A percentile compares a stretch with the other conserved stretches of the same genome.
Conservation (phyloP, 768 basidiomycete genomes). For the Tulasnella sp. region DNA sequence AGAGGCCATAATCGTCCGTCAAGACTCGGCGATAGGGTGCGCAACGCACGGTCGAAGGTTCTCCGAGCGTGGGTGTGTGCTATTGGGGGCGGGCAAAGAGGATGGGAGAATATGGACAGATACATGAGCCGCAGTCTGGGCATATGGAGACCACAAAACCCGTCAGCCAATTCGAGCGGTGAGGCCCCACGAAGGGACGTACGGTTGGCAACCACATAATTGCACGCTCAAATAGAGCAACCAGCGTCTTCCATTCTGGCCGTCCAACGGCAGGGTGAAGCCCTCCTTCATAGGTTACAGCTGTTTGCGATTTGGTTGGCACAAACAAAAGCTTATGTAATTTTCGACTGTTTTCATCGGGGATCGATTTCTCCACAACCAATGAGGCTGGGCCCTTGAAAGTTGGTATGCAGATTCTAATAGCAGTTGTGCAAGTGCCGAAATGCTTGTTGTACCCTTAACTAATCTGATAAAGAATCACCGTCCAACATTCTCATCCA, state of each 20-base stretch:
- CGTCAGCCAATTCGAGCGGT: not conserved
- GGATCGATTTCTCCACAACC: too few relatives aligned
- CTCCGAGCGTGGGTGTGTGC: conserved; percentile 87
- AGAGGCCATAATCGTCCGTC: conserved; percentile 90
- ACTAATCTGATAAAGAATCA: too few relatives aligned
- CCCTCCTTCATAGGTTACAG: conserved; percentile 79
- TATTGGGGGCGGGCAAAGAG: conserved; percentile 75
- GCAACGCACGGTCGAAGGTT: conserved; percentile 90
- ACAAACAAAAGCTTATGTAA: too few relatives aligned
- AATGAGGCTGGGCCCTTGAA: too few relatives aligned
- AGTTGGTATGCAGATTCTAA: too few relatives aligned
- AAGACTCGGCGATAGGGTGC: conserved; percentile 87
- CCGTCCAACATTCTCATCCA: too few relatives aligned
- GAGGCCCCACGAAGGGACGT: conserved; percentile 34
- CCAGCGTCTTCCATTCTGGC: conserved; percentile 89
- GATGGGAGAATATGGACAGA: conserved; percentile 83
- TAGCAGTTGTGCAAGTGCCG: too few relatives aligned
- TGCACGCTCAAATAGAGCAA: conserved; percentile 86
- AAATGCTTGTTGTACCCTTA: too few relatives aligned
- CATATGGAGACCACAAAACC: conserved; percentile 49
- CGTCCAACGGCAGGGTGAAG: conserved; percentile 88
- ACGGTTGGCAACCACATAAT: conserved; percentile 93
- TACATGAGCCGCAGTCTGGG: conserved; percentile 97
- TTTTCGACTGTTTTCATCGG: too few relatives aligned
- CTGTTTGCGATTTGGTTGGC: too few relatives aligned